Conservation (phyloP, 768 basidiomycete species). For the Auricularia heimuer region DNA sequence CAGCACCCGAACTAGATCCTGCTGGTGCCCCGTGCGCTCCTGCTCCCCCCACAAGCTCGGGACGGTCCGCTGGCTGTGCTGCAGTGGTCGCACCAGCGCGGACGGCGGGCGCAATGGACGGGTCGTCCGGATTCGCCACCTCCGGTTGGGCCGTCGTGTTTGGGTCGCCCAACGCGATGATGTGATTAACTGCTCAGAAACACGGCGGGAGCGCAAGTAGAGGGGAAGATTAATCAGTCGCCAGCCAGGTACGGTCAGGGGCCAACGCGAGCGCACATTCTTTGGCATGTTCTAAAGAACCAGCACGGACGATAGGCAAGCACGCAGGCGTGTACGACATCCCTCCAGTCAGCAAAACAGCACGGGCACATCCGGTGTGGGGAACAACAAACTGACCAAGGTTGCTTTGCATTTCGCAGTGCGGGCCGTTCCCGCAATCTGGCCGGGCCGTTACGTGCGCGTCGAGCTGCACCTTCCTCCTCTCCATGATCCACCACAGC, state of each 20-base stretch:
- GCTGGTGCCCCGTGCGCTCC: neutral
- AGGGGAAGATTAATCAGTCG: slow-evolving; percentile 1
- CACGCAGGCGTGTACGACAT: neutral
- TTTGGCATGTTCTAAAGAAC: slow-evolving; percentile 50
- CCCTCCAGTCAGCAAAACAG: no score
- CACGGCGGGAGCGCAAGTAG: slow-evolving; percentile 4
- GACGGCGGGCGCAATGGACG: neutral
- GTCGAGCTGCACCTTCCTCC: slow-evolving; percentile 57
- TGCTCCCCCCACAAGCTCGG: neutral
- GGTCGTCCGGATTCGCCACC: neutral
- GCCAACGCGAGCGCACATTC: slow-evolving; percentile 48
- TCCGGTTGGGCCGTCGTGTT: neutral
- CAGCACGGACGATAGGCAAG: neutral
- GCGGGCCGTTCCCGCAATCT: slow-evolving; percentile 57
- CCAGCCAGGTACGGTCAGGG: slow-evolving; percentile 2
- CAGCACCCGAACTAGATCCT: neutral
- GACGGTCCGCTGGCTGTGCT: neutral
- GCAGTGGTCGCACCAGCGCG: neutral
- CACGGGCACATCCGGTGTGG: neutral
- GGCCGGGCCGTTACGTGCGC: slow-evolving; percentile 44
- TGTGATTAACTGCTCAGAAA: slow-evolving; percentile 28
- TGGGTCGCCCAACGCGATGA: slow-evolving; percentile 15
- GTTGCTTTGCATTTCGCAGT: slow-evolving; percentile 54
- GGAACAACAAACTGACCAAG: slow-evolving; percentile 38
- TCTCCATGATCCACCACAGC: slow-evolving; percentile 78